Evolutionary conservation across 768 basidiomycete genomes (phyloP), one percentile per base, ranked within the genome.

Genomic region (Leccinum disarticulatum): DNA sequence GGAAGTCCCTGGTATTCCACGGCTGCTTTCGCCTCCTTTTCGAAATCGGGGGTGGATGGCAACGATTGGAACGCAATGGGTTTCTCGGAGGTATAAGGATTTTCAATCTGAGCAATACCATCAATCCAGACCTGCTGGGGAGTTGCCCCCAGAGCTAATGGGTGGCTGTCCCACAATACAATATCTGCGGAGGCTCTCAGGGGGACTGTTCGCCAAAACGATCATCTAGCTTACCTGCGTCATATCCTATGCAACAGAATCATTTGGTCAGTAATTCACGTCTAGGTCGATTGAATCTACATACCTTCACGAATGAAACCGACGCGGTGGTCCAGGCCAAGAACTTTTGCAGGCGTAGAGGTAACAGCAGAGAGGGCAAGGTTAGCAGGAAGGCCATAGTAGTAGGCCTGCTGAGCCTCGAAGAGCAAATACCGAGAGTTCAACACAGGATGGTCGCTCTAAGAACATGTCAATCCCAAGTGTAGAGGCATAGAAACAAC

Each of bases 81-180:
- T 68, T 95, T 94, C 53, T 73, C 51, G 41, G 79, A 69, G 17
- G 81, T 70, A 63, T 78, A 69, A 3, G 86, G 80, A 3, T 73
- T 67, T 49, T 76, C 66, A 2, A 88, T 65, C 66, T 95, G 93
- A 1, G 88, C 68, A 52, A 94, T 87, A 3, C 93, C 93, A 66
- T 95, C 93, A 60, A 94, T 91, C 74, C 81, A 92, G 9, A 91
- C 90, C 76, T 93, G 91, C 53, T 80, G 79, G 4, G 91, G 91
- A 0, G 90, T 86, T 22, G 91, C 90, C 22, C 90, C 90, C 11
- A 94, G 77, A 1, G 84, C 77, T 15, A 95, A 79, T 1, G 92
- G 92, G 72, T 92, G 90, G 38, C 82, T 84, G 65, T 89, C 87
- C 87, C 87, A 89, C 2, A 91, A 66, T 14, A 92, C 86, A 53